These are phyloP conservation scores for Mycena indigotica DNA, from an alignment of 768 basidiomycete genomes.

Conservation along the genomic window DNA sequence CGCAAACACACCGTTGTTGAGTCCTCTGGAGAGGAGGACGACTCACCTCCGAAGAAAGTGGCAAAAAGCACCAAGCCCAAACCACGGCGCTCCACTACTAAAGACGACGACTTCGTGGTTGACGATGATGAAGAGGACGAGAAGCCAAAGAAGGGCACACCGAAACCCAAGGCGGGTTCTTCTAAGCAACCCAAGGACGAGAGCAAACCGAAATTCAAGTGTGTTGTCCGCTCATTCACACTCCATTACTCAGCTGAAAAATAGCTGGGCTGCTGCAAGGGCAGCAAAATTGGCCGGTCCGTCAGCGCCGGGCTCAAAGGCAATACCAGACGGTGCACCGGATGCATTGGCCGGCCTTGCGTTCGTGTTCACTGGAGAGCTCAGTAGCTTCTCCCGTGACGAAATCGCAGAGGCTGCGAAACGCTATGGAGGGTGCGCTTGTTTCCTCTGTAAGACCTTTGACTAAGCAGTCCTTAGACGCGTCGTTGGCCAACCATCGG, in stretches of 20 bases:
- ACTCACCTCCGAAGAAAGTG: slow-evolving; percentile 4
- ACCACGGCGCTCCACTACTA: slow-evolving; percentile 12
- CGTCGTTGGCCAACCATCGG: slow-evolving; percentile 84
- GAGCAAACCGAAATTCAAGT: slow-evolving; percentile 27
- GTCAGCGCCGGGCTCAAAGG: slow-evolving; percentile 65
- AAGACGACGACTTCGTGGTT: slow-evolving; percentile 8
- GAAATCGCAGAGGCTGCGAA: slow-evolving; percentile 88
- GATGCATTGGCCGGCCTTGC: slow-evolving; percentile 83
- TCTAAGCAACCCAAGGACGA: slow-evolving; percentile 15
- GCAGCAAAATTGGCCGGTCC: slow-evolving; percentile 68
- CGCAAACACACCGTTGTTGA: slow-evolving; percentile 2
- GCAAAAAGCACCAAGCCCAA: slow-evolving; percentile 6
- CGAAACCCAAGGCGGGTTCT: slow-evolving; percentile 16
- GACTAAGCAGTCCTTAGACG: slow-evolving; percentile 51
- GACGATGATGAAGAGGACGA: slow-evolving; percentile 4
- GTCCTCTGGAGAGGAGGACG: slow-evolving; percentile 22
- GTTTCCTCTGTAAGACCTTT: background rate
- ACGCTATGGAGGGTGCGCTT: slow-evolving; percentile 86
- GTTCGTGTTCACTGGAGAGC: slow-evolving; percentile 95
- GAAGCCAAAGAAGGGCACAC: slow-evolving; percentile 23
- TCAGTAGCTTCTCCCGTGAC: slow-evolving; percentile 83
- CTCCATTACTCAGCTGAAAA: background rate
- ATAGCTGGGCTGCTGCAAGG: slow-evolving; percentile 54
- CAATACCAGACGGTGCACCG: slow-evolving; percentile 69
- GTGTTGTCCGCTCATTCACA: slow-evolving; percentile 2